Conservation (phyloP, 805 yeast genomes). For the Starmerella tilneyi region DNA sequence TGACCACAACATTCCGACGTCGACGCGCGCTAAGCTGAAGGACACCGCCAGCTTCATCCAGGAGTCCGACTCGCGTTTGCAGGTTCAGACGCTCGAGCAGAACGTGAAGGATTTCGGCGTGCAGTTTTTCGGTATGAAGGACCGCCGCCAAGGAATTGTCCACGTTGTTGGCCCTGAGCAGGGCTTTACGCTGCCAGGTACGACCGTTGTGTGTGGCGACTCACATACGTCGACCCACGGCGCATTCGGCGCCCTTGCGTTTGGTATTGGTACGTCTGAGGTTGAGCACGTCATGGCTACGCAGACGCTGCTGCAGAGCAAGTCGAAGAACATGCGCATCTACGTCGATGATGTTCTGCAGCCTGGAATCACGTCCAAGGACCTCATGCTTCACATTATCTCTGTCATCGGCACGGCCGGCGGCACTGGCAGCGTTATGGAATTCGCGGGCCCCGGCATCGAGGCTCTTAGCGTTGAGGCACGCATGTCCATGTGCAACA, state of each 20-base stretch:
- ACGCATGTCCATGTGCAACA: constrained; percentile 97
- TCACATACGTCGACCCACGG: constrained; percentile 99
- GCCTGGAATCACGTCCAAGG: constrained; percentile 93
- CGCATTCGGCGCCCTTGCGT: constrained; percentile 94
- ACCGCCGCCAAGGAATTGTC: constrained; percentile 92
- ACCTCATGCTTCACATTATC: constrained; percentile 84
- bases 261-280: constrained; percentile 98
- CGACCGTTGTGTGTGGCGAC: constrained; percentile 98
- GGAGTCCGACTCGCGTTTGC: constrained; percentile 84
- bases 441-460: constrained; percentile 93
- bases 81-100: constrained; percentile 83
- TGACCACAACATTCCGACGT: constrained; percentile 95
- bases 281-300: constrained; percentile 98
- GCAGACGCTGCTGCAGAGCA: constrained; percentile 83
- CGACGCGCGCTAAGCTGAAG: constrained; percentile 67
- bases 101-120: constrained; percentile 85
- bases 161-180: constrained; percentile 99
- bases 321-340: constrained; percentile 92
- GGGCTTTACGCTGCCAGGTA: constrained; percentile 96
- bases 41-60: constrained; percentile 69
- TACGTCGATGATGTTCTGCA: constrained; percentile 70
- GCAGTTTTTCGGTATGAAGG: constrained; percentile 90
- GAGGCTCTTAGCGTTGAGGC: constrained; percentile 90
- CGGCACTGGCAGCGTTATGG: constrained; percentile 95
- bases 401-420: constrained; percentile 98